A percentile compares a stretch with the other conserved stretches of the same genome.
phyloP scores from a whole-genome alignment of 148 eudicot species.

The Silene uniflora region DNA sequence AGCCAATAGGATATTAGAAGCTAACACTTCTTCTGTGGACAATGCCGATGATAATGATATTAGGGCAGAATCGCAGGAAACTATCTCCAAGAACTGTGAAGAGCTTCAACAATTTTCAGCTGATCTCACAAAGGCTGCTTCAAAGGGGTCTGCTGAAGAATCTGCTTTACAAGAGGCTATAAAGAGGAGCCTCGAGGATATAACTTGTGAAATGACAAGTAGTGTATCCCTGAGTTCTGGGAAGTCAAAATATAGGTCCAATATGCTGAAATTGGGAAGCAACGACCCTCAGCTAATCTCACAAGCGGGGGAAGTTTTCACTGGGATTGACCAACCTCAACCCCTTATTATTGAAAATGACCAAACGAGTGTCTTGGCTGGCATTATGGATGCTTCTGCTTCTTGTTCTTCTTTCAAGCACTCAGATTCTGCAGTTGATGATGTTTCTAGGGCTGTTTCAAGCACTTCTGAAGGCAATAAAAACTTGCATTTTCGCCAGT shows the following conservation, averaged over 20 bases:
- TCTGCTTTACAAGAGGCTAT: conserved; percentile 78
- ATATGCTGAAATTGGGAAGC: conserved; percentile 26
- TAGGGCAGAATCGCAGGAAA: conserved; percentile 63
- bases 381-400: conserved; percentile 11
- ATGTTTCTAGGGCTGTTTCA: conserved; percentile 7
- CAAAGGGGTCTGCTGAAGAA: conserved; percentile 69
- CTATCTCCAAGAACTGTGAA: conserved; percentile 26
- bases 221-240: conserved; percentile 28
- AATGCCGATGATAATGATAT: conserved; percentile 27
- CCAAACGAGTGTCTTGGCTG: conserved; percentile 16
- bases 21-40: conserved; percentile 6
- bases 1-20: background rate
- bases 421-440: conserved; percentile 23
- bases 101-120: conserved; percentile 27
- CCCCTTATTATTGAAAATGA: conserved; percentile 23
- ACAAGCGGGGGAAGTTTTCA: conserved; percentile 15
- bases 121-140: conserved; percentile 28
- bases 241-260: conserved; percentile 17
- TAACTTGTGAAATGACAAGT: conserved; percentile 21
- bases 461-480: conserved; percentile 18
- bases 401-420: conserved; percentile 14
- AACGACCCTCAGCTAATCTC: conserved; percentile 23
- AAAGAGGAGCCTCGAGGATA: conserved; percentile 67
- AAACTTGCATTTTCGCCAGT: conserved; percentile 23
- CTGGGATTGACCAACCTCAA: conserved; percentile 17